Evolutionary conservation across 441 rosid genomes (phyloP).

Genomic region (Hura crepitans): DNA sequence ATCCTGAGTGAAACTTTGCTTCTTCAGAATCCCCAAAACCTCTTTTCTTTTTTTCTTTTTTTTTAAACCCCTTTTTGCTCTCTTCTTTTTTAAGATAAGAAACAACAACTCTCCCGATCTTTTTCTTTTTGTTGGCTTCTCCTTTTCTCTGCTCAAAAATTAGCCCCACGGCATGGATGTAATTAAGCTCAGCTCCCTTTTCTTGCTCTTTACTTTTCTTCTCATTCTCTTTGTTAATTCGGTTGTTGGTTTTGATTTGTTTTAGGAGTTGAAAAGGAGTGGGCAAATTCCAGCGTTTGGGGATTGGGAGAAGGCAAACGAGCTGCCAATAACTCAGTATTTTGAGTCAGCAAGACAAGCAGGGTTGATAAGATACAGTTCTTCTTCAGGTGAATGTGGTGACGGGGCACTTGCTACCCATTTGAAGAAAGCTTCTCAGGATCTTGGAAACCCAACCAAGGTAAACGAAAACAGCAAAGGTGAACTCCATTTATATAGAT

Average conservation of each 20-base stretch:
- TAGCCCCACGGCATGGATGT: constrained; percentile 36
- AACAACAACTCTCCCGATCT: not conserved
- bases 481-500: constrained; percentile 27
- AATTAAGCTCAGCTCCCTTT: constrained; percentile 26
- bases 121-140: not conserved
- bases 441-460: constrained; percentile 41
- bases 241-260: too few species aligned
- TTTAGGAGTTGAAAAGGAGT: constrained; percentile 29
- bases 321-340: constrained; percentile 77
- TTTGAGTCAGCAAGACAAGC: constrained; percentile 78
- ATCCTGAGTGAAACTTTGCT: constrained; percentile 19
- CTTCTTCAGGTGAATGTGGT: constrained; percentile 58
- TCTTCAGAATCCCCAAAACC: constrained; percentile 18
- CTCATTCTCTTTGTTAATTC: too few species aligned
- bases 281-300: constrained; percentile 85
- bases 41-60: too few species aligned
- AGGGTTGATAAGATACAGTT: constrained; percentile 47
- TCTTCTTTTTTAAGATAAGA: constrained; percentile 5
- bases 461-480: too few species aligned
- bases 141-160: not conserved
- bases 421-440: constrained; percentile 64
- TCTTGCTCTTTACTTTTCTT: not conserved
- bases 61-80: too few species aligned
- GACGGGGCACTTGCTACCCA: constrained; percentile 64
- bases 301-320: constrained; percentile 81